Conservation (phyloP, 2,329 filamentous ascomycete species). For the Mycosphaerella sp. region DNA sequence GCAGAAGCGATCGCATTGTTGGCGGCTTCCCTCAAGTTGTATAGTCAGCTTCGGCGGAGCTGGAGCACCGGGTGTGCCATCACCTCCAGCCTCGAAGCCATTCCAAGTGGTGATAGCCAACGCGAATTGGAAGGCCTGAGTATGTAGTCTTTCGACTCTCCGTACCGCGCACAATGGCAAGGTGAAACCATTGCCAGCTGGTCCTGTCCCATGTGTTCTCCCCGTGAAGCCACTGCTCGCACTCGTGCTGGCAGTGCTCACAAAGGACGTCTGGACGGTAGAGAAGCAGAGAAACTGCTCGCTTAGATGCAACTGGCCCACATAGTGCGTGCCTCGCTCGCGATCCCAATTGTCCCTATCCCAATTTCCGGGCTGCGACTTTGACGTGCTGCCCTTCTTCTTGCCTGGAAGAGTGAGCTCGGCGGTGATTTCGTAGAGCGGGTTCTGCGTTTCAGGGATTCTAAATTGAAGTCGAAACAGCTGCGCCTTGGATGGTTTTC, state of each 20-base stretch:
- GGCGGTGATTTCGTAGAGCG: slow-evolving; percentile 91
- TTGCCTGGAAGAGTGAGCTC: slow-evolving; percentile 77
- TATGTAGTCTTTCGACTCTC: slow-evolving; percentile 86
- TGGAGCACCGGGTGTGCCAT: slow-evolving; percentile 41
- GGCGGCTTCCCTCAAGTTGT: slow-evolving; percentile 80
- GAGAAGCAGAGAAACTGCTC: slow-evolving; percentile 96
- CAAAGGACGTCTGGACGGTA: slow-evolving; percentile 82
- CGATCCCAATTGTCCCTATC: slow-evolving; percentile 58
- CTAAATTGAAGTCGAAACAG: slow-evolving; percentile 97
- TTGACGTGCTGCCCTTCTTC: slow-evolving; percentile 39
- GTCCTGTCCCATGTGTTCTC: slow-evolving; percentile 85
- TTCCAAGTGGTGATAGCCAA: slow-evolving; percentile 96
- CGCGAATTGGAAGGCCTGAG: slow-evolving; percentile 85
- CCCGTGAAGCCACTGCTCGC: slow-evolving; percentile 82
- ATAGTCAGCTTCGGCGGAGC: slow-evolving; percentile 84
- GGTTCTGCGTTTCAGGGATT: slow-evolving; percentile 83
- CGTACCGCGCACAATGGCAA: slow-evolving; percentile 87
- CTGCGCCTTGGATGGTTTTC: slow-evolving; percentile 83
- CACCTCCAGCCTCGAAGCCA: slow-evolving; percentile 51
- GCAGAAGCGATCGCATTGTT: slow-evolving; percentile 89
- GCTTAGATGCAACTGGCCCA: slow-evolving; percentile 85
- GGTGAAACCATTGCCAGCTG: slow-evolving; percentile 91
- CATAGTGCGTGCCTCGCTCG: slow-evolving; percentile 65
- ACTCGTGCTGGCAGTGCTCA: slow-evolving; percentile 68
- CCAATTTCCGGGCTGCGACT: slow-evolving; percentile 38